A percentile compares a stretch with the other conserved stretches of the same genome.
phyloP scores from a whole-genome alignment of 768 basidiomycete genomes.

The Paxillus rubicundulus region DNA sequence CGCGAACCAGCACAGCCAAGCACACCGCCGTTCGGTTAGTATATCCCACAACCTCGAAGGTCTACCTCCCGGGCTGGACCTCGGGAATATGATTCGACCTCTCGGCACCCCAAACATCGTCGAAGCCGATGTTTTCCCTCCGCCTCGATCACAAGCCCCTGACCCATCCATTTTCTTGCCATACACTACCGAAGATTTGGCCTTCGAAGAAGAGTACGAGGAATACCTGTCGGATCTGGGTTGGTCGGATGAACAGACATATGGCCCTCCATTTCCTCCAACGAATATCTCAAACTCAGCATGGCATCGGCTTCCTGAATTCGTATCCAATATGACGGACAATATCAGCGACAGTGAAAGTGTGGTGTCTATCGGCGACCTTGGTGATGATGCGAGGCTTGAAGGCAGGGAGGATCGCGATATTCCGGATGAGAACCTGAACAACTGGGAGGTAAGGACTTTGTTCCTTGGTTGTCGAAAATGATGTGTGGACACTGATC shows the following conservation, averaged over 20 bases:
- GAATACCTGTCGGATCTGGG: slow-evolving; percentile 90
- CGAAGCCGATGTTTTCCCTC: slow-evolving; percentile 94
- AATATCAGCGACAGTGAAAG: slow-evolving; percentile 94
- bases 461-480: not conserved
- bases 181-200: slow-evolving; percentile 90
- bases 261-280: slow-evolving; percentile 38
- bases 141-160: slow-evolving; percentile 80
- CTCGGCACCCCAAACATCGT: slow-evolving; percentile 72
- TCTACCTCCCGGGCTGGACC: slow-evolving; percentile 68
- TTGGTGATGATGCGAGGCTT: slow-evolving; percentile 75
- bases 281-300: slow-evolving; percentile 45
- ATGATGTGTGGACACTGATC: slow-evolving; percentile 1
- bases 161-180: slow-evolving; percentile 84
- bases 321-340: slow-evolving; percentile 79
- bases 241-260: slow-evolving; percentile 58
- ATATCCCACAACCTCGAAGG: slow-evolving; percentile 82
- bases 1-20: slow-evolving; percentile 47
- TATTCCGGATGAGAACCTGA: slow-evolving; percentile 73
- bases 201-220: slow-evolving; percentile 96
- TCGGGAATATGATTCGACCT: slow-evolving; percentile 72
- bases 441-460: slow-evolving; percentile 88
- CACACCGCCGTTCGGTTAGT: slow-evolving; percentile 79
- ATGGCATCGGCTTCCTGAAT: slow-evolving; percentile 81
- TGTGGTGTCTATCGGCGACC: slow-evolving; percentile 83
- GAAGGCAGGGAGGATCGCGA: slow-evolving; percentile 64